Base-by-base conservation (phyloP, 345 rosid species). In the Rhodamnia argentea region DNA sequence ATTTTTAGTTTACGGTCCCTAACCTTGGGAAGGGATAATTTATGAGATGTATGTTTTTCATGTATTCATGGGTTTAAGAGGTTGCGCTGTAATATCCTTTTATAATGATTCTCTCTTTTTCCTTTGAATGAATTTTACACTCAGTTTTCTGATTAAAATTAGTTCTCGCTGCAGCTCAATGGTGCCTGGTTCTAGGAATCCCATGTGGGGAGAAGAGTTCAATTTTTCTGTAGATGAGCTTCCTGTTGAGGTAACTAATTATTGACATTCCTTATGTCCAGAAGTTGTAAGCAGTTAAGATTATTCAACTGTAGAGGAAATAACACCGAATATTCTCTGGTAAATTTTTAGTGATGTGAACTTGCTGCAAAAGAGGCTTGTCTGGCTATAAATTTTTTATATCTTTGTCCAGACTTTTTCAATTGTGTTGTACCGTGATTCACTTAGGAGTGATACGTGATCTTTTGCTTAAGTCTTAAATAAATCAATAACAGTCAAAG, bases 161-260 rank as follows among this genome's bases (percentile, higher is more conserved):
- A 70, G 47, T 87, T 42, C 87, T 58, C 88, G 82, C 88, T 87
- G 86, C 92, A 97, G 98, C 91, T 97, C 99, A 54, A 97, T 97
- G 99, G 93, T 97, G 87, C 99, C 98, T 86, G 98, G 98, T 90
- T 95, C 99, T 85, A 93, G 99, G 93, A 94, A 97, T 92, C 99
- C 99, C 52, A 92, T 97, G 99, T 97, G 99, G 99, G 99, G 99
- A 84, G 99, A 97, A 90, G 98, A 97, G 93, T 96, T 97, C 89
- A 93, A 96, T 89, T 95, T 97, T 88, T 92, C 96, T 82, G 94
- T 91, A 55, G 98, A 96, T 84, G 94, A 95, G 92, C 98, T 97
- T 88, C 99, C 98, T 90, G 96, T 88, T 64, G 90, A 96, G 98
- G 99, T 96, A 91, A 64, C 83, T 52, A 47, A 82, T 82, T 55